Conservation (phyloP, 2,329 filamentous ascomycete genomes). For the Penicillium hesseltinei region DNA sequence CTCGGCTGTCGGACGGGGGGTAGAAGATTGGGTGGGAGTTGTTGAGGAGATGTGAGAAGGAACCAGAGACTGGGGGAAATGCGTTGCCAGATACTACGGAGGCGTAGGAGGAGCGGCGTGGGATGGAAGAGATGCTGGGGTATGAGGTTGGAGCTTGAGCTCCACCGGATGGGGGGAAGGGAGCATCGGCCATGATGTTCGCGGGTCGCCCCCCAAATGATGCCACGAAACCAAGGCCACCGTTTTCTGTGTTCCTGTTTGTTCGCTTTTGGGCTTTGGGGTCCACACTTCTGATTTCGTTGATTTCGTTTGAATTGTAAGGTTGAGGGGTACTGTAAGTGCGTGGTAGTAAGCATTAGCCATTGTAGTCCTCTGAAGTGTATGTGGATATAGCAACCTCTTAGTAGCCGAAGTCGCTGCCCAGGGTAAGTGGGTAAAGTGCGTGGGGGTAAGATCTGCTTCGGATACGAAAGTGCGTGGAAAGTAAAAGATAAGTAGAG, state of each 20-base stretch:
- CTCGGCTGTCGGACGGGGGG: constrained; percentile 36
- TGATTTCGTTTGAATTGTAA: no score
- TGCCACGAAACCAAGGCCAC: constrained; percentile 2
- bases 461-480: background rate
- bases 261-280: background rate
- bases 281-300: background rate
- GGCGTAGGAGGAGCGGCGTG: constrained; percentile 60
- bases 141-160: constrained; percentile 33
- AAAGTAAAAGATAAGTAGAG: background rate
- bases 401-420: no score
- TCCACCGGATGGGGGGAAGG: constrained; percentile 44
- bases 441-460: background rate
- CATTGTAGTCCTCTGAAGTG: background rate
- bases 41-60: constrained; percentile 58
- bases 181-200: constrained; percentile 46
- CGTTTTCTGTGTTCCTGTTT: background rate
- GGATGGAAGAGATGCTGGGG: constrained; percentile 37
- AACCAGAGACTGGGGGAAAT: constrained; percentile 41
- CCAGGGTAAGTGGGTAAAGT: background rate
- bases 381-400: background rate
- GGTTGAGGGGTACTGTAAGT: background rate
- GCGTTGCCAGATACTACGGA: constrained; percentile 58
- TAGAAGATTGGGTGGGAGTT: constrained; percentile 33
- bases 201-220: constrained; percentile 21
- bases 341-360: background rate